Conservation (phyloP, 257 asterid genomes). For the Nicotiana obtusifolia region DNA sequence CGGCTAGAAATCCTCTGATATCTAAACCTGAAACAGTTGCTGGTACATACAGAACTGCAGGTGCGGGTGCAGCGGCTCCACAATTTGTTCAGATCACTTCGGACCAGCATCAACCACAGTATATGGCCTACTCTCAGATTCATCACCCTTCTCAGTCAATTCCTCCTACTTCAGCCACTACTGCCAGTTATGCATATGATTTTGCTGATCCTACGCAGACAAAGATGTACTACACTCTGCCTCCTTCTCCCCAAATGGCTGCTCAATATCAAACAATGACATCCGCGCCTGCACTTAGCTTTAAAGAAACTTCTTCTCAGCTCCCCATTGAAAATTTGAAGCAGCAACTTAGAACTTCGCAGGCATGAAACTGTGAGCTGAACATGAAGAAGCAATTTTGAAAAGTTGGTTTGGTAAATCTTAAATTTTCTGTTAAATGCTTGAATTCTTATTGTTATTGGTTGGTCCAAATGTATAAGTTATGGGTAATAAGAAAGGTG, state of each 20-base stretch:
- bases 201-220: conserved; percentile 14
- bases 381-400: conserved; percentile 16
- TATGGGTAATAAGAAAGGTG: conserved; percentile 12
- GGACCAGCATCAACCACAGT: conserved; percentile 16
- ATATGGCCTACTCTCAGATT: conserved; percentile 14
- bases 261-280: conserved; percentile 15
- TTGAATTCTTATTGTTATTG: conserved; percentile 7
- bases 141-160: conserved; percentile 18
- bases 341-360: conserved; percentile 13
- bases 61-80: conserved; percentile 11
- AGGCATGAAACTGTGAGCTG: conserved; percentile 10
- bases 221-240: conserved; percentile 15
- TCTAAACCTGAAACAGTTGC: conserved; percentile 30
- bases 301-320: conserved; percentile 10
- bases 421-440: conserved; percentile 7
- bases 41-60: conserved; percentile 14
- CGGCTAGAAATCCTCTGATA: conserved; percentile 29
- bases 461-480: background rate
- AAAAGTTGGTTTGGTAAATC: conserved; percentile 2
- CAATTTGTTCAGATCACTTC: conserved; percentile 12
- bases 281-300: conserved; percentile 3
- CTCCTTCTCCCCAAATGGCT: conserved; percentile 13
- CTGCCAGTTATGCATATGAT: conserved; percentile 12
- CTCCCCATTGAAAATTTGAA: conserved; percentile 7
- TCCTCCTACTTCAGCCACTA: conserved; percentile 8